A percentile compares a stretch with the other conserved stretches of the same genome.
Conservation (phyloP, 805 yeast species). For the Millerozyma acaciae region DNA sequence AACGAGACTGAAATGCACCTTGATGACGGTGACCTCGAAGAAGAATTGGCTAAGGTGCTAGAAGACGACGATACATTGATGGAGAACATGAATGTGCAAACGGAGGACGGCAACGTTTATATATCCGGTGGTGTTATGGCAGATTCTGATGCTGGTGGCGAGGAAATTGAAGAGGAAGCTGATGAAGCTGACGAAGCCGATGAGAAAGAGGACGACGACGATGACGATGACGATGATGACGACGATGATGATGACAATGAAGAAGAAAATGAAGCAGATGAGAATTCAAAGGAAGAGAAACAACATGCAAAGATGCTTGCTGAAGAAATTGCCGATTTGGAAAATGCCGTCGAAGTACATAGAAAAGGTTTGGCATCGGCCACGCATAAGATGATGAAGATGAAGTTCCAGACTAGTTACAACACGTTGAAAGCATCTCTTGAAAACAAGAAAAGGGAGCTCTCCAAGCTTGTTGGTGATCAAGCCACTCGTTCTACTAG, state of each 20-base stretch:
- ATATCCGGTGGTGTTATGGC: too few relatives aligned
- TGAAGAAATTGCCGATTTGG: conserved; percentile 84
- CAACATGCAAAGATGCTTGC: conserved; percentile 57
- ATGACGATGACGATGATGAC: conserved; percentile 53
- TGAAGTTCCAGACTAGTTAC: conserved; percentile 79
- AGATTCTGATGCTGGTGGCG: conserved; percentile 9
- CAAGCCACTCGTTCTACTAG: conserved; percentile 6
- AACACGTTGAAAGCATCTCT: conserved; percentile 74
- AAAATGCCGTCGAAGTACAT: conserved; percentile 70
- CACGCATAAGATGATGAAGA: conserved; percentile 78
- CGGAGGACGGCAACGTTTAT: conserved; percentile 7
- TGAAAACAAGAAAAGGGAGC: conserved; percentile 71
- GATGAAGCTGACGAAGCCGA: conserved; percentile 45
- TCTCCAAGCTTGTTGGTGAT: conserved; percentile 33
- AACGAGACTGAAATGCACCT: conserved; percentile 29
- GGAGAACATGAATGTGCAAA: conserved; percentile 9
- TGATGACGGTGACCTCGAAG: conserved; percentile 52
- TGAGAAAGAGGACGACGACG: conserved; percentile 51
- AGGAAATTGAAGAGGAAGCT: conserved; percentile 33
- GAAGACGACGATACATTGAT: conserved; percentile 31
- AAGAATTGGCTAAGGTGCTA: conserved; percentile 56
- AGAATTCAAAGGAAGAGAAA: conserved; percentile 51
- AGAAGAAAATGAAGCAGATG: conserved; percentile 46
- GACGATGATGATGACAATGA: conserved; percentile 52
- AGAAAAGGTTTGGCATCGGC: conserved; percentile 68